Evolutionary conservation across 768 basidiomycete genomes (phyloP).

Genomic region (Termitomyces sp.): DNA sequence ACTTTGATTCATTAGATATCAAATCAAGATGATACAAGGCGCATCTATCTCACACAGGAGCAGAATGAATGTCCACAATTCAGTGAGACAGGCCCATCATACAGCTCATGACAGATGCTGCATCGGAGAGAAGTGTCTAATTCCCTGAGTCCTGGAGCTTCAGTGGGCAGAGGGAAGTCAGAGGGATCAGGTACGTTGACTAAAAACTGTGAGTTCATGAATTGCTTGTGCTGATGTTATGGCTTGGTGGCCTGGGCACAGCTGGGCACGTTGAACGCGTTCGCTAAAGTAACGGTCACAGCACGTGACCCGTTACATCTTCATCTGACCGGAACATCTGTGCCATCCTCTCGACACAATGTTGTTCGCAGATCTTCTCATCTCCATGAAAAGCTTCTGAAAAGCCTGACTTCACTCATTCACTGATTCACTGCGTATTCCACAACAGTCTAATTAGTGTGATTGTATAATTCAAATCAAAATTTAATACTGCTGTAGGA

Average conservation of each 20-base stretch:
- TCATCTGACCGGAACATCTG: too few species aligned
- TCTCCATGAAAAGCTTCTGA: too few species aligned
- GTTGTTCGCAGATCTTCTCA: too few species aligned
- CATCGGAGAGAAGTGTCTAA: constrained; percentile 70
- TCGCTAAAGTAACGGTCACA: not conserved
- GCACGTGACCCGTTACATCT: too few species aligned
- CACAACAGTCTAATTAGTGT: too few species aligned
- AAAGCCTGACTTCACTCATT: too few species aligned
- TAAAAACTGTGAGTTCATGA: constrained; percentile 19
- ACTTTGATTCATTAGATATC: constrained; percentile 38
- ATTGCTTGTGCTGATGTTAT: constrained; percentile 23
- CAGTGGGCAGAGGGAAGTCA: constrained; percentile 53
- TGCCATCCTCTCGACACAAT: too few species aligned
- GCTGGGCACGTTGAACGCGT: not conserved
- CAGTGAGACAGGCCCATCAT: constrained; percentile 69
- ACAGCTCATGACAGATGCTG: constrained; percentile 73
- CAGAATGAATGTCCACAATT: constrained; percentile 83
- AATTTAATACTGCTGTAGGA: too few species aligned
- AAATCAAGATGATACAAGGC: not conserved
- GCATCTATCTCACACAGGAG: constrained; percentile 49
- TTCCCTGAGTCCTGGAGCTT: constrained; percentile 51
- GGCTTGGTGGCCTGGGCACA: too few species aligned
- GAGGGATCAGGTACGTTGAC: constrained; percentile 56
- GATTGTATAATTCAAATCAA: too few species aligned
- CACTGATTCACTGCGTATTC: too few species aligned